Conservation (phyloP, 768 basidiomycete species). For the Rhodocollybia butyracea region DNA sequence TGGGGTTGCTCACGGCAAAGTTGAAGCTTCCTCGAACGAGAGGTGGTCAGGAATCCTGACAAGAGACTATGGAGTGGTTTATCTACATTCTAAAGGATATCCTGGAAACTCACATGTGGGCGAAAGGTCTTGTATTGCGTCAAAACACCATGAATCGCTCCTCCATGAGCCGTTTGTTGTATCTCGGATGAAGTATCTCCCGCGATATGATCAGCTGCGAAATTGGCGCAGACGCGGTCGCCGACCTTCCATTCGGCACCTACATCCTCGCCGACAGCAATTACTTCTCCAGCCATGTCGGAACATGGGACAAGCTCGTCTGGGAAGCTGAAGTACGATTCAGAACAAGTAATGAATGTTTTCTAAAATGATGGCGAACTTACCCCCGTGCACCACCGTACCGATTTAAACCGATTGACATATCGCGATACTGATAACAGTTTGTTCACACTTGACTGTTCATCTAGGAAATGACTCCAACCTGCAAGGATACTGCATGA, state of each 20-base stretch:
- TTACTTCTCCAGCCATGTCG: slow-evolving; percentile 57
- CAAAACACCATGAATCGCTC: slow-evolving; percentile 46
- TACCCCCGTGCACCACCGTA: slow-evolving; percentile 38
- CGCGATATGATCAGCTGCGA: slow-evolving; percentile 43
- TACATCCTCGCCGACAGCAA: slow-evolving; percentile 41
- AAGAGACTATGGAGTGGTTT: slow-evolving; percentile 32
- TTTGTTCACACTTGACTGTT: not conserved
- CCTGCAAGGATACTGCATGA: slow-evolving; percentile 56
- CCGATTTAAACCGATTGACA: slow-evolving; percentile 33
- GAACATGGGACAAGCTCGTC: slow-evolving; percentile 35
- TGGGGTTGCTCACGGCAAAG: slow-evolving; percentile 42
- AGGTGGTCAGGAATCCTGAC: slow-evolving; percentile 54
- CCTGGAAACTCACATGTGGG: slow-evolving; percentile 29
- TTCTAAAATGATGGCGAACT: not conserved
- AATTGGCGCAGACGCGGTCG: slow-evolving; percentile 57
- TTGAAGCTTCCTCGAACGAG: slow-evolving; percentile 61
- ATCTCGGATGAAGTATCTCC: slow-evolving; percentile 38
- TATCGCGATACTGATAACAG: slow-evolving; percentile 44
- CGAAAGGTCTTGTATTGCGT: slow-evolving; percentile 53
- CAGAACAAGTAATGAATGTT: not conserved
- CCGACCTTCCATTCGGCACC: slow-evolving; percentile 45
- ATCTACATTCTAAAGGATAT: not conserved
- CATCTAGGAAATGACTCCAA: slow-evolving; percentile 10
- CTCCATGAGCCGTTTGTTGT: slow-evolving; percentile 40
- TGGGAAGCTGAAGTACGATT: not conserved